Evolutionary conservation across 1,284 basidiomycete genomes (phyloP).

Genomic region (Cystobasidium slooffiae): DNA sequence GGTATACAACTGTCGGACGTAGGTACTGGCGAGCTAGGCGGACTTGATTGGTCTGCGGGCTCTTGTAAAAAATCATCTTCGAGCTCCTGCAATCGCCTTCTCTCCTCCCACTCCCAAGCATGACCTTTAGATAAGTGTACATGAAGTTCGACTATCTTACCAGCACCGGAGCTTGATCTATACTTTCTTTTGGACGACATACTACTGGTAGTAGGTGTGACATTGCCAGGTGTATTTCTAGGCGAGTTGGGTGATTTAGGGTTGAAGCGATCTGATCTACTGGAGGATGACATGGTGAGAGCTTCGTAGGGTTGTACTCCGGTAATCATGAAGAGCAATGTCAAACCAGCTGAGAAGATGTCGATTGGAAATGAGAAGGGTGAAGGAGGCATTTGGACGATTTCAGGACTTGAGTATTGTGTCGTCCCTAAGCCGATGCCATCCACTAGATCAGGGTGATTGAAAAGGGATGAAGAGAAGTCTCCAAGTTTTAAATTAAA

Average conservation of each 20-base stretch:
- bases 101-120: conserved; percentile 40
- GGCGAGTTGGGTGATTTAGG: conserved; percentile 2
- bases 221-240: not conserved
- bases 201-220: not conserved
- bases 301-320: conserved; percentile 60
- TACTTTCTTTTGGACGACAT: conserved; percentile 16
- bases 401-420: conserved; percentile 62
- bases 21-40: not conserved
- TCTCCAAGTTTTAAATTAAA: conserved; percentile 59
- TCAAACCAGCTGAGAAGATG: conserved; percentile 61
- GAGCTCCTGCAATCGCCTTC: conserved; percentile 29
- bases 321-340: conserved; percentile 59
- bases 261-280: not conserved
- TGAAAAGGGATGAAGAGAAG: conserved; percentile 60
- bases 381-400: conserved; percentile 56
- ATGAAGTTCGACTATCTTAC: conserved; percentile 34
- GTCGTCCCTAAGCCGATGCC: conserved; percentile 61
- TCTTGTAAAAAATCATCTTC: conserved; percentile 20
- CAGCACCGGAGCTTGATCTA: conserved; percentile 32
- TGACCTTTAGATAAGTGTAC: conserved; percentile 36
- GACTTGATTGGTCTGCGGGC: not conserved
- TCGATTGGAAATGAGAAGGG: conserved; percentile 60
- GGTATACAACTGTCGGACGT: not conserved
- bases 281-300: conserved; percentile 17
- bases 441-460: conserved; percentile 56